Percentiles rank a stretch among this genome's conserved stretches.
These are phyloP conservation scores for Graphilbum sp. DNA, from an alignment of 2,329 filamentous ascomycete genomes.

Conservation along the genomic window DNA sequence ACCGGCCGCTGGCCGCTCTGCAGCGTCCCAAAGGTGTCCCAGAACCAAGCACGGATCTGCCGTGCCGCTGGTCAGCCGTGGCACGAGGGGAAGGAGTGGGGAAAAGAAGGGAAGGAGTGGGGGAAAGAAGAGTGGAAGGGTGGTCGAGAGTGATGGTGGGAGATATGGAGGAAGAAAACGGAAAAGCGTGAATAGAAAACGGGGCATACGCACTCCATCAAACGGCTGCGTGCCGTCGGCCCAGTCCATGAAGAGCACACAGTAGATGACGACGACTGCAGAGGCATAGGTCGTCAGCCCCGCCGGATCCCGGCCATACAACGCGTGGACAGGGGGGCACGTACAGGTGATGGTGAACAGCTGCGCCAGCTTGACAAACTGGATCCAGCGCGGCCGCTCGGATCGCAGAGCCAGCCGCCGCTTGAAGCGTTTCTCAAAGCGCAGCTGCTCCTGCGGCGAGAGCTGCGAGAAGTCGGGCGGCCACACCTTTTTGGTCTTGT, in stretches of 20 bases:
- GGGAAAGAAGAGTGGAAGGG: not conserved
- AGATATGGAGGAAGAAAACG: no score
- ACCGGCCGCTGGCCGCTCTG: conserved; percentile 2
- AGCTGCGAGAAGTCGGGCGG: conserved; percentile 60
- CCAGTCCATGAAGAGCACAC: conserved; percentile 47
- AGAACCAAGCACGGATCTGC: conserved; percentile 13
- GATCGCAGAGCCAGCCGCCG: conserved; percentile 47
- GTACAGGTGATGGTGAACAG: conserved; percentile 39
- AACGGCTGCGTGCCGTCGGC: conserved; percentile 29
- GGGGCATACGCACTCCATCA: conserved; percentile 25
- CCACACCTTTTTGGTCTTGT: conserved; percentile 57
- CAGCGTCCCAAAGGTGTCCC: conserved; percentile 9
- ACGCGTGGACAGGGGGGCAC: no score
- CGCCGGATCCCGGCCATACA: no score
- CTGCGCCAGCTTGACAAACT: conserved; percentile 48
- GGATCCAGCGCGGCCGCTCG: conserved; percentile 47
- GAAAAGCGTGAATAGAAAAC: conserved; percentile 12
- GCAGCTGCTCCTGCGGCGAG: conserved; percentile 55
- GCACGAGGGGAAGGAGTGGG: not conserved
- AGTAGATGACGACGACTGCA: conserved; percentile 35
- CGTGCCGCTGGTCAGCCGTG: no score
- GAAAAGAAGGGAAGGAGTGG: not conserved
- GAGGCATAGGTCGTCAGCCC: not conserved
- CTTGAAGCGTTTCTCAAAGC: conserved; percentile 65
- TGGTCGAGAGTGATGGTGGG: no score